Base-by-base conservation (phyloP, 1,284 basidiomycete species). In the Cryptococcus sp. region DNA sequence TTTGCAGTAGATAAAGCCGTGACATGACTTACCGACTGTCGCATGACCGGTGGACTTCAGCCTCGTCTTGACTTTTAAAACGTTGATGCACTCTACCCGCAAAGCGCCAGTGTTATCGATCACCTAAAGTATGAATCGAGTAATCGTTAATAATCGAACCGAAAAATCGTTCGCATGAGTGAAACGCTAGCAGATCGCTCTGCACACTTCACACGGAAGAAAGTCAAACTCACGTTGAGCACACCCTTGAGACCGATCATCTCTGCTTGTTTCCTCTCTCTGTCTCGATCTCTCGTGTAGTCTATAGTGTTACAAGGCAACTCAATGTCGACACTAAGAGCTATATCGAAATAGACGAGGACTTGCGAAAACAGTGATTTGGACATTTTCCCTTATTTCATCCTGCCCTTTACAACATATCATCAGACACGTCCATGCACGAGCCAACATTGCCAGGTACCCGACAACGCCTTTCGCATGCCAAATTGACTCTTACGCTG, bases 101-200 rank as follows among this genome's bases (percentile, higher is more conserved):
- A 98, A 83, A 2, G 91, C 95, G 56, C 95, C 95, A n/a, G 95
- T 95, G 81, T 99, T 99, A 84, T 98, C 95, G 77, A 98, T 96
- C 69, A 94, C 88, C 89, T 93, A 69, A n/a, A 8, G n/a, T 44
- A 19, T 22, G 13, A n/a, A 13, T 43, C 5, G 13, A 43, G 40
- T 44, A 8, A 4, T 19, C 41, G 41, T 22, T 13, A 34, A 34
- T 34, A 34, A 34, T 34, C 8, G 29, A 7, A 34, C 29, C n/a
- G n/a, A n/a, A n/a, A n/a, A n/a, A 34, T 34, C 29, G 29, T 34
- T 34, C 29, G 3, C 29, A 34, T 5, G 2, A 4, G 13, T 5
- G 29, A 34, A 34, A 34, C 29, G 5, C 29, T 34, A 34, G 29
- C 8, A 13, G 5, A 34, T 34, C 29, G 29, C 29, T 10, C 13